Percentiles rank a stretch among this genome's conserved stretches.
Conservation (phyloP, 2,329 filamentous ascomycete genomes). For the Pleomassaria siparia region DNA sequence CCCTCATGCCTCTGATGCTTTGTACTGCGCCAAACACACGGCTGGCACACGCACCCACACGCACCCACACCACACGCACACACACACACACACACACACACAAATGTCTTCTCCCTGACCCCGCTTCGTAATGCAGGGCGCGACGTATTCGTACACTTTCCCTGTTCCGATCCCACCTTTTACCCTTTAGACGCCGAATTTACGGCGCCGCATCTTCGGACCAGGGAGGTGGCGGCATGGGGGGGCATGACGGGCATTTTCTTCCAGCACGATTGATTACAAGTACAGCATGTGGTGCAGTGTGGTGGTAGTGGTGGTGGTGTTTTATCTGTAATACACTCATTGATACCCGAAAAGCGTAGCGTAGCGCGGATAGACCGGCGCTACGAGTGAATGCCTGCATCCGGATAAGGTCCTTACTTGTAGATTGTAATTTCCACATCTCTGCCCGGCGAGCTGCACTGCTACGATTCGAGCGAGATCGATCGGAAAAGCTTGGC, state of each 20-base stretch:
- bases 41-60: too few relatives aligned
- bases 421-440: too few relatives aligned
- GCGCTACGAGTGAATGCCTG: not conserved
- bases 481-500: conserved; percentile 6
- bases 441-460: too few relatives aligned
- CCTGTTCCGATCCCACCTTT: not conserved
- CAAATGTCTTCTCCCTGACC: not conserved
- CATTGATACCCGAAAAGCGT: not conserved
- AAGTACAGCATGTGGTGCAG: too few relatives aligned
- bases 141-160: not conserved
- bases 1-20: not conserved
- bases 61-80: too few relatives aligned
- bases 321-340: not conserved
- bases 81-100: too few relatives aligned
- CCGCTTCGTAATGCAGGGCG: not conserved
- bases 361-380: not conserved
- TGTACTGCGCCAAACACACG: too few relatives aligned
- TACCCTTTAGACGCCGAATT: too few relatives aligned
- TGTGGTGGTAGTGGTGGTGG: not conserved
- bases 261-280: not conserved
- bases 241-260: not conserved
- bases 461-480: not conserved
- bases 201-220: too few relatives aligned
- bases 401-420: not conserved
- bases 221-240: too few relatives aligned